Percentiles rank a stretch among this genome's conserved stretches.
phyloP scores from a whole-genome alignment of 129 eudicot genomes.

The Smallanthus sonchifolius region DNA sequence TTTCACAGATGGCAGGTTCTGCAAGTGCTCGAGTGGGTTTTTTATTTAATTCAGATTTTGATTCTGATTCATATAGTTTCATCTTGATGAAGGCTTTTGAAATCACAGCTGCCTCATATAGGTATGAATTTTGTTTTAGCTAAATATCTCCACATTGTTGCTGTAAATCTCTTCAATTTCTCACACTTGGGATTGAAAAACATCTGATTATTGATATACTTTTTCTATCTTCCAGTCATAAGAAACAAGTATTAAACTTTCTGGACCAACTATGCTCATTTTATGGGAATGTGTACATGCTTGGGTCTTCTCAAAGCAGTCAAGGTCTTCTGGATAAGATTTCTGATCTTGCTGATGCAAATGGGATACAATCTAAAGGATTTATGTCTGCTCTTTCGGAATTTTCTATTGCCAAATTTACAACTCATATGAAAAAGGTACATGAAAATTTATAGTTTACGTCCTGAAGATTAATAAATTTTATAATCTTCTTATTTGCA shows the following conservation, averaged over 20 bases:
- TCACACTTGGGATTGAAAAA: background rate
- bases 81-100: slow-evolving; percentile 59
- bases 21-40: slow-evolving; percentile 69
- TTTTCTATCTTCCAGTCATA: slow-evolving; percentile 53
- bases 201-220: background rate
- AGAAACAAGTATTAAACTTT: slow-evolving; percentile 70
- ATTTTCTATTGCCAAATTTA: slow-evolving; percentile 46
- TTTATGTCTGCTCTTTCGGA: slow-evolving; percentile 51
- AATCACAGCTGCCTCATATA: slow-evolving; percentile 58
- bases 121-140: slow-evolving; percentile 35
- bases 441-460: background rate
- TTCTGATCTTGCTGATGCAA: slow-evolving; percentile 60
- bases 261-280: slow-evolving; percentile 71
- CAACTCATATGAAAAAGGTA: slow-evolving; percentile 69
- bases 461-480: background rate
- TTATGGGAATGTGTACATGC: slow-evolving; percentile 22
- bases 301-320: slow-evolving; percentile 36
- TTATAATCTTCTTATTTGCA: background rate
- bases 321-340: slow-evolving; percentile 59
- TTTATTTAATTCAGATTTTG: slow-evolving; percentile 44
- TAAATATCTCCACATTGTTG: background rate
- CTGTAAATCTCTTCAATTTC: background rate
- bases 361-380: slow-evolving; percentile 62
- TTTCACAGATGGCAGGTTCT: slow-evolving; percentile 67
- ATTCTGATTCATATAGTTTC: slow-evolving; percentile 52